phyloP scores from a whole-genome alignment of 1,284 basidiomycete genomes.

The Austroboletus rostrupii region DNA sequence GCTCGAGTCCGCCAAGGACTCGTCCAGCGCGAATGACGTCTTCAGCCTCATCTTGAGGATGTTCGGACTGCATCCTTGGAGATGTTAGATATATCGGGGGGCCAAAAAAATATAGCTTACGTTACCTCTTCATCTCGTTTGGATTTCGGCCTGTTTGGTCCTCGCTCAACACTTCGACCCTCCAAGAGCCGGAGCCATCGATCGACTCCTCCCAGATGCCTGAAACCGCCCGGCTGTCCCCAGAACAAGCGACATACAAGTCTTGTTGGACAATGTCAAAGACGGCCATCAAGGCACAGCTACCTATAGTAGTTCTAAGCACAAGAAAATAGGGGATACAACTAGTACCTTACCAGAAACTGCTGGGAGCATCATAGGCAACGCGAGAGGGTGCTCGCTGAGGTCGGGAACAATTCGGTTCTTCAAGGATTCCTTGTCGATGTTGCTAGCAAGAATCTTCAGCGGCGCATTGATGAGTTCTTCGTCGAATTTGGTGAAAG shows the following conservation, averaged over 20 bases:
- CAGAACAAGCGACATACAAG: constrained; percentile 88
- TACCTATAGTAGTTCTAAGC: constrained; percentile 48
- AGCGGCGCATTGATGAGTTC: constrained; percentile 79
- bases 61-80: constrained; percentile 81
- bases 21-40: constrained; percentile 84
- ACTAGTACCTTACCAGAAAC: constrained; percentile 49
- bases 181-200: constrained; percentile 68
- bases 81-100: constrained; percentile 7
- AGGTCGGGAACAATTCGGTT: constrained; percentile 60
- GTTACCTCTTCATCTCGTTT: constrained; percentile 70
- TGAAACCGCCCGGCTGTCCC: constrained; percentile 94
- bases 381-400: constrained; percentile 64
- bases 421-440: constrained; percentile 49
- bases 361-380: constrained; percentile 75
- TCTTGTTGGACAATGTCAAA: constrained; percentile 80
- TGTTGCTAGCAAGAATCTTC: constrained; percentile 59
- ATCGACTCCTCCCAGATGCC: constrained; percentile 79
- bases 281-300: constrained; percentile 83
- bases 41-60: constrained; percentile 78
- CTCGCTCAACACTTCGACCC: constrained; percentile 87
- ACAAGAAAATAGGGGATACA: not conserved
- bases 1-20: constrained; percentile 90
- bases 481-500: constrained; percentile 76
- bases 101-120: not conserved
- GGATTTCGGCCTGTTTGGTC: constrained; percentile 95